These are phyloP conservation scores for Poa pratensis DNA, from an alignment of 176 grass and related monocot species.

Conservation along the genomic window DNA sequence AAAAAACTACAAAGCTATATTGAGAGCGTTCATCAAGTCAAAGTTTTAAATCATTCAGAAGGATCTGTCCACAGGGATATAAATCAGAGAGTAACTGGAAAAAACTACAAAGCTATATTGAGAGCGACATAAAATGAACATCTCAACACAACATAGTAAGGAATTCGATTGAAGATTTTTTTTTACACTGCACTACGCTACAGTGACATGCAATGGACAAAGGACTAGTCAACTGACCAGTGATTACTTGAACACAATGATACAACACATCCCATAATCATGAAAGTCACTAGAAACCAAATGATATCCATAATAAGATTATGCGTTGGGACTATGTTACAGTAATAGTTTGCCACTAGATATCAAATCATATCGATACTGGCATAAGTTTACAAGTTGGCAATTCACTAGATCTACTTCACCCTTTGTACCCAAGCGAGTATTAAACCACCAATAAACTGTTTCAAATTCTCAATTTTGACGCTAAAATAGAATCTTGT, in stretches of 20 bases:
- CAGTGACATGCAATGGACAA: background rate
- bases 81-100: background rate
- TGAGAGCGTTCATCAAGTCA: too few species aligned
- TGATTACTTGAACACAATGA: background rate
- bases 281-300: background rate
- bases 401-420: background rate
- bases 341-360: background rate
- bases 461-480: background rate
- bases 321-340: background rate
- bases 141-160: background rate
- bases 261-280: background rate
- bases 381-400: background rate
- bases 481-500: background rate
- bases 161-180: background rate
- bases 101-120: background rate
- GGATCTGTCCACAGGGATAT: background rate
- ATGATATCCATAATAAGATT: background rate
- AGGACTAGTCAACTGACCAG: background rate
- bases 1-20: background rate
- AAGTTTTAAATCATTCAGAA: background rate
- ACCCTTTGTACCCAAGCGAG: background rate
- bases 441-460: background rate
- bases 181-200: background rate
- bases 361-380: background rate
- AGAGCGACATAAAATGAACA: background rate